phyloP scores from a whole-genome alignment of 2,329 filamentous ascomycete species.

The Orbilia javanica region DNA sequence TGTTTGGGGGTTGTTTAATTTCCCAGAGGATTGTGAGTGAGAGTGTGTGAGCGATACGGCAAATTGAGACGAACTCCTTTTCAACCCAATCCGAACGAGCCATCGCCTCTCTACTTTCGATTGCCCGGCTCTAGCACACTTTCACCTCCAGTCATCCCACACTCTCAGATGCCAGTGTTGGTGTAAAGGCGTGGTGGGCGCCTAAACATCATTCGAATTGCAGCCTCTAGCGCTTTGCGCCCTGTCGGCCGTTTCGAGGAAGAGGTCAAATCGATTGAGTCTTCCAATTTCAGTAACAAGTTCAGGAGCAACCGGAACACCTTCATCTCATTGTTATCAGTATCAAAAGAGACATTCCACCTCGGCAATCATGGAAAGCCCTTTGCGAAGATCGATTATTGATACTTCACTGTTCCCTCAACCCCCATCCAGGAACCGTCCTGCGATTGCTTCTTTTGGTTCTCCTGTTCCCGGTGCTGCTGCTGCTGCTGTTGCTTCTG shows the following conservation, averaged over 20 bases:
- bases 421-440: slow-evolving; percentile 54
- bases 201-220: slow-evolving; percentile 59
- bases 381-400: slow-evolving; percentile 57
- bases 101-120: slow-evolving; percentile 33
- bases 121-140: slow-evolving; percentile 38
- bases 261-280: slow-evolving; percentile 59
- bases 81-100: slow-evolving; percentile 54
- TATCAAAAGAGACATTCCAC: slow-evolving; percentile 53
- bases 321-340: slow-evolving; percentile 49
- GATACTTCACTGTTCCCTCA: slow-evolving; percentile 58
- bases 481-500: slow-evolving; percentile 25
- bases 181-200: slow-evolving; percentile 58
- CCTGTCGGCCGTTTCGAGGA: slow-evolving; percentile 59
- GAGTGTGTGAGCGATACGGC: slow-evolving; percentile 49
- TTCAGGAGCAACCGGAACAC: slow-evolving; percentile 39
- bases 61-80: slow-evolving; percentile 56
- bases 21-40: slow-evolving; percentile 52
- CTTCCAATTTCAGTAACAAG: slow-evolving; percentile 57
- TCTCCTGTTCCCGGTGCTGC: slow-evolving; percentile 19
- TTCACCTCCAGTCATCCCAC: slow-evolving; percentile 45
- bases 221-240: slow-evolving; percentile 59
- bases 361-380: slow-evolving; percentile 57
- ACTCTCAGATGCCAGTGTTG: slow-evolving; percentile 53
- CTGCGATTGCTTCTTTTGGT: slow-evolving; percentile 28
- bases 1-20: slow-evolving; percentile 56